Base-by-base conservation (phyloP, 768 basidiomycete genomes). In the Psilocybe tampanensis region DNA sequence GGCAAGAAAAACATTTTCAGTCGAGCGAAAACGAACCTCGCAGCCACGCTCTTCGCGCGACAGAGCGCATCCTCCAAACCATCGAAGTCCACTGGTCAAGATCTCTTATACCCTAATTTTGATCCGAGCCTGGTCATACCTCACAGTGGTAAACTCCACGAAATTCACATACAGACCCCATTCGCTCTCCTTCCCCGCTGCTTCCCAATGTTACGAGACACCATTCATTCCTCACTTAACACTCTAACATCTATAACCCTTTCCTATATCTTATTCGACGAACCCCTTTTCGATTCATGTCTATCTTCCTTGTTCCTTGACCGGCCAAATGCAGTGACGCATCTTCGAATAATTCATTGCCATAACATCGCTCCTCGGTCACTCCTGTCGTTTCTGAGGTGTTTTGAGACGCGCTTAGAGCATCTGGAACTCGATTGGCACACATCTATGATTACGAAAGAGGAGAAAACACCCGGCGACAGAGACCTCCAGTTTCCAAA, bases 161-260 rank as follows among this genome's bases (percentile, higher is more conserved):
- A 22, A 9, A 26, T 58, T 7, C 41, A 58, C 26, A 58, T 58
- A 21, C 57, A 58, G 44, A 58, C 57, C 9, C 57, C 57, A 23
- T 58, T 58, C 19, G 51, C 47, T 18, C 47, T 58, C 12, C 52
- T 58, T 41, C 57, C 57, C 17, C 44, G 52, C 2, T 58, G 57
- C 44, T 42, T 58, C 9, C 57, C 57, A 8, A 8, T n/a, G 9
- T 44, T 49, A 11, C 52, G 52, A 13, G 39, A 48, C 47, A n/a
- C 43, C 3, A 53, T 58, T n/a, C 47, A 54, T 19, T 19, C 57
- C n/a, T 58, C 57, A 2, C 47, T 42, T 9, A n/a, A 26, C 26
- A 54, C 57, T 24, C 45, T 58, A 17, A 53, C 52, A 7, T 58
- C 57, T 12, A 44, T 58, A 13, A 48, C 57, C 2, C 45, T 58